Base-by-base conservation (phyloP, 1,284 basidiomycete genomes). In the Calocybe gambosa region DNA sequence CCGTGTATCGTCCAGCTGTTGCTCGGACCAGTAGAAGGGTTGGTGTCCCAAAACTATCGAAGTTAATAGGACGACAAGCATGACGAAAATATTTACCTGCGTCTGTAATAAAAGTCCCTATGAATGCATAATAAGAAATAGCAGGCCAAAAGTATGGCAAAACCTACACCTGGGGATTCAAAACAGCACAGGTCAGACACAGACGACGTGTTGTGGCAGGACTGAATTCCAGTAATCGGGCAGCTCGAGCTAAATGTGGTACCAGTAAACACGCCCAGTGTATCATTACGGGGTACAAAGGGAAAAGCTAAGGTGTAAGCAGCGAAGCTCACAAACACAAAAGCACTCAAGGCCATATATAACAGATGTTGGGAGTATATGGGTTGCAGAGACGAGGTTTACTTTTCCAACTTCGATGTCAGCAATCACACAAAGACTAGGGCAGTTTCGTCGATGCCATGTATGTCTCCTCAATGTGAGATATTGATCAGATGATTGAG, bases 1-100 rank as follows among this genome's bases (percentile, higher is more conserved):
- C 85, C 85, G 46, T 87, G 85, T 52, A 88, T 84, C 0, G 84
- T 85, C 85, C 86, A 89, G 54, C 78, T 83, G 58, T 83, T 56
- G 7, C 56, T 58, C 15, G 87, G 84, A 2, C 84, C 83, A 20
- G 78, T 80, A 0, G 76, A 63, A 0, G 86, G 81, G 45, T 76
- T 52, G 1, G 73, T 73, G 52, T 83, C 80, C 79, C 82, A 84
- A 58, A 82, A 80, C 77, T 81, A 58, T 5, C 5, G 13, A 45
- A 31, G 19, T 15, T 13, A 35, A 21, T 26, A 1, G 5, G 28
- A 13, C 13, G 21, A 6, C 13, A 20, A 34, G 43, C 18, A 25
- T 21, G 18, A 26, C 33, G 3, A 15, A n/a, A 19, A 19, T 13
- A 3, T 54, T 38, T 53, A 77, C 79, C 69, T 83, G 82, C 2